These are phyloP conservation scores for Globisporangium emineosum DNA, from an alignment of 352 stramenopile genomes.

Conservation along the genomic window DNA sequence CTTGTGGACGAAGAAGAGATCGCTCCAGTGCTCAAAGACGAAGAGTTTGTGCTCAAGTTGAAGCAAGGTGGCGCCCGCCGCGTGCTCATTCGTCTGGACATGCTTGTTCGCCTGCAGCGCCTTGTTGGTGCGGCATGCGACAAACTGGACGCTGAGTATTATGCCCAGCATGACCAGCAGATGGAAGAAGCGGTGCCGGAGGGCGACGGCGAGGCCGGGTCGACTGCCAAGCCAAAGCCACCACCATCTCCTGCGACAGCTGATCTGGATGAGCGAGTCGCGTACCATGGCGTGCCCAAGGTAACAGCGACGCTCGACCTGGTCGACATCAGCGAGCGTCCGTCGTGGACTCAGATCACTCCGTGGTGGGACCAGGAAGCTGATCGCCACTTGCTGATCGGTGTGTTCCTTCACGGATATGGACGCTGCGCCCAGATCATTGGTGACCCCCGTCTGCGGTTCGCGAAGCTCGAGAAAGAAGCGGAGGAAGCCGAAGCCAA, in stretches of 20 bases:
- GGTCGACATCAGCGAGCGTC: conserved; percentile 68
- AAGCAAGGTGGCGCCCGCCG: conserved; percentile 83
- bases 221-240: conserved; percentile 7
- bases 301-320: conserved; percentile 60
- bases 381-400: conserved; percentile 74
- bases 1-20: conserved; percentile 77
- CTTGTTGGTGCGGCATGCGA: conserved; percentile 61
- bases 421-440: conserved; percentile 83
- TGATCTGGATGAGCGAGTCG: conserved; percentile 71
- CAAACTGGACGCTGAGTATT: conserved; percentile 53
- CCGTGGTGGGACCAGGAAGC: conserved; percentile 84
- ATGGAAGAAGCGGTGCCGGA: conserved; percentile 13
- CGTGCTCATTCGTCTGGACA: conserved; percentile 82
- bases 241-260: conserved; percentile 28
- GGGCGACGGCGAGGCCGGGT: not conserved
- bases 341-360: conserved; percentile 79
- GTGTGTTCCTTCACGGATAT: conserved; percentile 85
- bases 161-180: conserved; percentile 11
- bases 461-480: conserved; percentile 60
- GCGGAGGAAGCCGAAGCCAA: conserved; percentile 21
- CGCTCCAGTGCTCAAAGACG: conserved; percentile 76
- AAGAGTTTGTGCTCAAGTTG: conserved; percentile 84
- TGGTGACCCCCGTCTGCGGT: conserved; percentile 66
- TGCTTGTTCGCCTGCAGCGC: conserved; percentile 73
- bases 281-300: conserved; percentile 67